A percentile compares a stretch with the other conserved stretches of the same genome.
Evolutionary conservation across 208 protist genomes (phyloP).

Genomic region (Acanthamoeba culbertsoni): DNA sequence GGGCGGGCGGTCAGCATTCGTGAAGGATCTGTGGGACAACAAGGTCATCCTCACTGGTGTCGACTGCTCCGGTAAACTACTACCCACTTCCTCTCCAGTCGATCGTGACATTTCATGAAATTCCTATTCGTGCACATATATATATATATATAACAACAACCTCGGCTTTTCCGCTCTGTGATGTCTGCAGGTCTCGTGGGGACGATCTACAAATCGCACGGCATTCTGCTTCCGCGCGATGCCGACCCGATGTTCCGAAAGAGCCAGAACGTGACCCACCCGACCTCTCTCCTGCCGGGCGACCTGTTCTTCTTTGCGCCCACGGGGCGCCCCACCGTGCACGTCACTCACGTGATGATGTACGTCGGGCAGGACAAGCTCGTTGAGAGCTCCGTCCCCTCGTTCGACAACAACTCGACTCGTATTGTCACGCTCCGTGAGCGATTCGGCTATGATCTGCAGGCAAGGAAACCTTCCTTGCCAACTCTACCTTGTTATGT

Average conservation of each 20-base stretch:
- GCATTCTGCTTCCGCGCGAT: slow-evolving; percentile 44
- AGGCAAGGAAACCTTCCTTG: too few species aligned
- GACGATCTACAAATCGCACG: slow-evolving; percentile 42
- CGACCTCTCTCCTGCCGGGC: neutral
- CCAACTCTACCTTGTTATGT: too few species aligned
- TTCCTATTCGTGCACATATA: neutral
- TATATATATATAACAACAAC: neutral
- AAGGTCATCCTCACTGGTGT: slow-evolving; percentile 43
- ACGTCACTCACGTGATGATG: slow-evolving; percentile 50
- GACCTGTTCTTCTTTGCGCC: slow-evolving; percentile 51
- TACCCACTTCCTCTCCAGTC: neutral
- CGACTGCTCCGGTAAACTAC: slow-evolving; percentile 53
- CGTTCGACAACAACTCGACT: slow-evolving; percentile 29
- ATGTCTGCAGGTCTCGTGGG: slow-evolving; percentile 8
- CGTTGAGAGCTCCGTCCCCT: slow-evolving; percentile 1
- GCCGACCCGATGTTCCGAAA: slow-evolving; percentile 43
- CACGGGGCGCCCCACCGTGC: neutral
- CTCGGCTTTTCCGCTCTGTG: neutral
- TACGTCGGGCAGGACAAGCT: slow-evolving; percentile 31
- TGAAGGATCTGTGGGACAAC: neutral
- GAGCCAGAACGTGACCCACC: slow-evolving; percentile 32
- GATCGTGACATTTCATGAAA: neutral
- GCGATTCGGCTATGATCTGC: slow-evolving; percentile 12
- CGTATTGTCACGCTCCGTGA: slow-evolving; percentile 10
- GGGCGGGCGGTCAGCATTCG: slow-evolving; percentile 44